These are phyloP conservation scores for Aaosphaeria pasadenensis DNA, from an alignment of 2,329 filamentous ascomycete genomes.

Conservation along the genomic window DNA sequence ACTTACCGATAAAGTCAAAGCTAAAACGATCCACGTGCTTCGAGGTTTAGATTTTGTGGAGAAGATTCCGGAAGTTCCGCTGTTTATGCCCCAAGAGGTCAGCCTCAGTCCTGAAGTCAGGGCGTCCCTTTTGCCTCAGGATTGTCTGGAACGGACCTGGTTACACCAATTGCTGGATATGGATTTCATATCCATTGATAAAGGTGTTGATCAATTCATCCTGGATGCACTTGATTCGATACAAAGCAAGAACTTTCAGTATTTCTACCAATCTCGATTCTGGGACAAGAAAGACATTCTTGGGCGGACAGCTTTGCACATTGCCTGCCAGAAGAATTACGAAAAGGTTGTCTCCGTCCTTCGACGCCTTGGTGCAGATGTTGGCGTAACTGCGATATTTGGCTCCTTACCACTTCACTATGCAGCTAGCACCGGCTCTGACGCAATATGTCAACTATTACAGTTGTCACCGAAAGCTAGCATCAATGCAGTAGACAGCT, in stretches of 20 bases:
- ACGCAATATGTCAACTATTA: slow-evolving; percentile 1
- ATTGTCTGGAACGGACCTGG: neutral
- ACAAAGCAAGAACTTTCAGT: no score
- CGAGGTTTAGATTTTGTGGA: neutral
- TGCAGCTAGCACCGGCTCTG: slow-evolving; percentile 4
- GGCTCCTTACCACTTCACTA: slow-evolving; percentile 10
- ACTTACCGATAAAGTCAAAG: neutral
- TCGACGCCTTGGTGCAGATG: slow-evolving; percentile 1
- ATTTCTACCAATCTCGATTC: neutral
- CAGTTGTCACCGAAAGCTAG: neutral
- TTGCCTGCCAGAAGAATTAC: slow-evolving; percentile 3
- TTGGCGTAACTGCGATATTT: neutral
- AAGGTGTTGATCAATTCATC: neutral
- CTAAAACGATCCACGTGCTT: neutral
- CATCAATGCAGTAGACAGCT: neutral
- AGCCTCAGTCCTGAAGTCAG: neutral
- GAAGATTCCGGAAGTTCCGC: neutral
- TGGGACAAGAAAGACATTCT: slow-evolving; percentile 5
- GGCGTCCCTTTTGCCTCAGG: neutral
- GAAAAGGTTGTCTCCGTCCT: neutral
- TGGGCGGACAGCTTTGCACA: slow-evolving; percentile 7
- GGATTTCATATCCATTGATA: neutral
- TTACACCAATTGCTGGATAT: neutral
- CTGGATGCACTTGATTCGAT: neutral
- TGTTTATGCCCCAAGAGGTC: neutral